Evolutionary conservation across 2,329 filamentous ascomycete species (phyloP).

Genomic region (Fusarium sp.): DNA sequence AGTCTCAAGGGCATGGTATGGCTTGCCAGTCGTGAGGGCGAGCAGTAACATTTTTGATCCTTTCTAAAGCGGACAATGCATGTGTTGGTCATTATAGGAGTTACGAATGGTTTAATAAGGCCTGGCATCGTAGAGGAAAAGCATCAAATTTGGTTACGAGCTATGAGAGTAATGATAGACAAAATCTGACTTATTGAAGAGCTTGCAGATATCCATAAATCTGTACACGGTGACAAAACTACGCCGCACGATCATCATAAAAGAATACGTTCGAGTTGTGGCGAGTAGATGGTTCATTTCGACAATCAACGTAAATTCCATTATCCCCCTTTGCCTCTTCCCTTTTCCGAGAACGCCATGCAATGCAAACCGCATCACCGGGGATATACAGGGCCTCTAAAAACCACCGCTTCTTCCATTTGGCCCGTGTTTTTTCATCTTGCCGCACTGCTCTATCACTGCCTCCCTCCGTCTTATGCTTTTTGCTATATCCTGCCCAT

Average conservation of each 20-base stretch:
- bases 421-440: conserved; percentile 29
- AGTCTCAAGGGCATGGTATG: conserved; percentile 67
- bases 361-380: conserved; percentile 57
- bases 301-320: conserved; percentile 50
- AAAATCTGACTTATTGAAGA: conserved; percentile 21
- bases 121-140: background rate
- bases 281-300: conserved; percentile 47
- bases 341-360: conserved; percentile 55
- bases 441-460: conserved; percentile 38
- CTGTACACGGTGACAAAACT: background rate
- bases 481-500: conserved; percentile 31
- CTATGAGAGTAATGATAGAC: conserved; percentile 35
- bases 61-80: background rate
- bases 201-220: background rate
- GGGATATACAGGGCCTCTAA: conserved; percentile 48
- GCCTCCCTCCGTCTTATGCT: conserved; percentile 20
- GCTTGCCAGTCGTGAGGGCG: conserved; percentile 59
- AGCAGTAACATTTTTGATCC: conserved; percentile 37
- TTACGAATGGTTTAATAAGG: background rate
- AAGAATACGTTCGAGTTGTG: conserved; percentile 20
- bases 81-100: background rate
- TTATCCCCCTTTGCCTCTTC: conserved; percentile 50
- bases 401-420: conserved; percentile 33
- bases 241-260: conserved; percentile 2
- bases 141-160: conserved; percentile 32